A percentile compares a stretch with the other conserved stretches of the same genome.
Evolutionary conservation across 208 protist species (phyloP).

Genomic region (Histomonas meleagridis): DNA sequence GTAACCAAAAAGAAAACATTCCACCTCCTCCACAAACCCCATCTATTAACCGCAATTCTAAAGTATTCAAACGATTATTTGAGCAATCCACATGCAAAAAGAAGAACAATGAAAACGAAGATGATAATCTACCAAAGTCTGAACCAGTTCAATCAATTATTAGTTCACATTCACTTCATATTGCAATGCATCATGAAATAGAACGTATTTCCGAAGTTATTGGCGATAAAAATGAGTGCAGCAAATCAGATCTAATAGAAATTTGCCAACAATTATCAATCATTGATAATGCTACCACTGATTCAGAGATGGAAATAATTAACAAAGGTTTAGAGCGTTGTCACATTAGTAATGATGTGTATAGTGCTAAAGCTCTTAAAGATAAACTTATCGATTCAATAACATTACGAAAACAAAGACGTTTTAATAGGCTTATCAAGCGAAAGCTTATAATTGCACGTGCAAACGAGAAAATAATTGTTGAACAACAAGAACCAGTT

Average conservation of each 20-base stretch:
- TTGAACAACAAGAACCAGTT: background rate
- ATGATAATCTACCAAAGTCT: background rate
- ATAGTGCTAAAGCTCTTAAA: background rate
- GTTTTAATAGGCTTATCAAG: background rate
- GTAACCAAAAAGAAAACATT: background rate
- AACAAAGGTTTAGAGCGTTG: background rate
- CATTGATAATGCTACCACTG: background rate
- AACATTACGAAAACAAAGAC: background rate
- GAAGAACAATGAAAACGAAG: background rate
- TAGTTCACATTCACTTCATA: background rate
- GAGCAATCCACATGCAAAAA: conserved; percentile 12
- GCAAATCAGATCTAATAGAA: background rate
- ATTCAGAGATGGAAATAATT: background rate
- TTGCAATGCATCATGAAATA: background rate
- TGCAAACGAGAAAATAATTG: background rate
- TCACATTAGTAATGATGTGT: background rate
- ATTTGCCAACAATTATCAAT: background rate
- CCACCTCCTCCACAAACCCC: background rate
- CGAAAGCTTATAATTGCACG: background rate
- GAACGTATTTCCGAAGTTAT: background rate
- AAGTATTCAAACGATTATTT: background rate
- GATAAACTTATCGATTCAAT: background rate
- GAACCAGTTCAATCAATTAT: background rate
- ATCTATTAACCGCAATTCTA: background rate
- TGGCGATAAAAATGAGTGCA: background rate